These are phyloP conservation scores for Epichloe gansuensis DNA, from an alignment of 2,329 filamentous ascomycete genomes.

Conservation along the genomic window DNA sequence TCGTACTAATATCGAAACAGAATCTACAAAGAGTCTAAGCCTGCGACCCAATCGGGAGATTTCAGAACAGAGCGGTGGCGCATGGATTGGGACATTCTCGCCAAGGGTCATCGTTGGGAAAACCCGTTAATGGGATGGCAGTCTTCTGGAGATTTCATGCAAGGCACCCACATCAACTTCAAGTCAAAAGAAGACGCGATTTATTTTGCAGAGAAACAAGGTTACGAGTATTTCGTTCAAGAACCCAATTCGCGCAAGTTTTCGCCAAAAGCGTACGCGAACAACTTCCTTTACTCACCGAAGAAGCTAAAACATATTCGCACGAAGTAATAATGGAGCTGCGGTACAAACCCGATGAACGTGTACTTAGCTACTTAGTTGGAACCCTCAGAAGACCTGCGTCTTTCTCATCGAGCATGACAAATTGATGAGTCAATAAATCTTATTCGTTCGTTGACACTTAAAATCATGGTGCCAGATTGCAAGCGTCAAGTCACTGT, in stretches of 20 bases:
- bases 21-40: constrained; percentile 84
- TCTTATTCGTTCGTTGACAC: no score
- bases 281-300: constrained; percentile 81
- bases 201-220: constrained; percentile 92
- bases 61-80: constrained; percentile 82
- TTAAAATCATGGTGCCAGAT: neutral
- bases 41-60: constrained; percentile 89
- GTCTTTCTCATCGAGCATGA: no score
- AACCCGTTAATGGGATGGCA: constrained; percentile 99
- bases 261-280: constrained; percentile 86
- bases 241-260: constrained; percentile 85
- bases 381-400: no score
- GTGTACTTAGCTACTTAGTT: neutral
- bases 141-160: constrained; percentile 88
- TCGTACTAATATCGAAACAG: constrained; percentile 31
- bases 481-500: no score
- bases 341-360: neutral
- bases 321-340: constrained; percentile 51
- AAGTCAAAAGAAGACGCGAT: constrained; percentile 91
- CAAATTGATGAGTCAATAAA: no score
- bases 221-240: constrained; percentile 98
- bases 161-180: constrained; percentile 85
- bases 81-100: constrained; percentile 95
- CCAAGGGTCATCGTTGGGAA: constrained; percentile 94
- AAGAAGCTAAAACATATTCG: constrained; percentile 80